These are phyloP conservation scores for Ustilago esculenta DNA, from an alignment of 1,284 basidiomycete species.

Conservation along the genomic window DNA sequence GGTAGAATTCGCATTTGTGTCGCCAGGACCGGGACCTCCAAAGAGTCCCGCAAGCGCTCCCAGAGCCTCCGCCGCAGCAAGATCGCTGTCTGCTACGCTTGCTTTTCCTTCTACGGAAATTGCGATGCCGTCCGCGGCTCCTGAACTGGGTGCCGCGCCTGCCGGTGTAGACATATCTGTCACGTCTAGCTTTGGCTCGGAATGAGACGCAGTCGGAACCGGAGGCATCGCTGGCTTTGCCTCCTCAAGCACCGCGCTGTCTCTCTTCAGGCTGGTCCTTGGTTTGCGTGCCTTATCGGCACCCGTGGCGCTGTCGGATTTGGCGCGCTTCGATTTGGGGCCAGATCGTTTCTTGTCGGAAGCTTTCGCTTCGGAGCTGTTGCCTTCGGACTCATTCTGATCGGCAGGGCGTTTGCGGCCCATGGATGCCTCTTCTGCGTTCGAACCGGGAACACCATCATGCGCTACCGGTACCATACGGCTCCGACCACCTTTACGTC, in stretches of 20 bases:
- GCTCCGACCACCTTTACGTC: constrained; percentile 22
- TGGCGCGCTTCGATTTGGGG: constrained; percentile 45
- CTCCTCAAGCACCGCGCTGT: constrained; percentile 13
- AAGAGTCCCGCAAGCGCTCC: constrained; percentile 64
- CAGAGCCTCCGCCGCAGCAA: constrained; percentile 68
- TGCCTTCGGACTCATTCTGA: constrained; percentile 10
- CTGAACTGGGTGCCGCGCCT: not conserved
- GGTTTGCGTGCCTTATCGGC: constrained; percentile 37
- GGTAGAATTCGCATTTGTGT: no score
- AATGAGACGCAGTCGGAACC: not conserved
- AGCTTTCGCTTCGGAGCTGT: constrained; percentile 6
- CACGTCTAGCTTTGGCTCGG: constrained; percentile 5
- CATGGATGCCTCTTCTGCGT: constrained; percentile 4
- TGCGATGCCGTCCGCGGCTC: not conserved
- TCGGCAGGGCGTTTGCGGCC: constrained; percentile 36
- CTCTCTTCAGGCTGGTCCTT: constrained; percentile 17
- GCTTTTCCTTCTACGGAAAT: constrained; percentile 11
- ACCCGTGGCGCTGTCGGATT: constrained; percentile 26
- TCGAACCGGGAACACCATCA: constrained; percentile 4
- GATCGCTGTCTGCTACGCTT: constrained; percentile 59
- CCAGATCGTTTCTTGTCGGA: constrained; percentile 28
- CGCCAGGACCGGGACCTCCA: constrained; percentile 12
- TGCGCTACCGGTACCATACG: constrained; percentile 6
- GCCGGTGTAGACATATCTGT: not conserved
- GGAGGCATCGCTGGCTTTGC: constrained; percentile 5